These are phyloP conservation scores for Viola pubescens DNA, from an alignment of 441 rosid species.

Conservation along the genomic window DNA sequence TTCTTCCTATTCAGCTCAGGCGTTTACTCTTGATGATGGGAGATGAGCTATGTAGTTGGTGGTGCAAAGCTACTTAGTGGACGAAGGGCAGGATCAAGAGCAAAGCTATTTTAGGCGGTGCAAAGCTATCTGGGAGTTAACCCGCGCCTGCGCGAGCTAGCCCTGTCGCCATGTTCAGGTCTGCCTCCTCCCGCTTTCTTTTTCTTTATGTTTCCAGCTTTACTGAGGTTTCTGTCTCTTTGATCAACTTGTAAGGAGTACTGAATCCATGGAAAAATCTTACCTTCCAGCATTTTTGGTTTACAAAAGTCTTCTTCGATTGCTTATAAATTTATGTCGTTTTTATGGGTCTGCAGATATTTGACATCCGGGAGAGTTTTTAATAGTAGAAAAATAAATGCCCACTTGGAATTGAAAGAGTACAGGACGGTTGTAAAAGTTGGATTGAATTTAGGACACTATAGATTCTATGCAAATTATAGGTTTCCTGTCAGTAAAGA, in stretches of 20 bases:
- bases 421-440: slow-evolving; percentile 33
- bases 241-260: too few relatives aligned
- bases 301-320: too few relatives aligned
- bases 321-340: slow-evolving; percentile 1
- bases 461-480: slow-evolving; percentile 31
- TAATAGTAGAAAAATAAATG: slow-evolving; percentile 29
- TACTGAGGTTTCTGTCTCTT: too few relatives aligned
- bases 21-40: too few relatives aligned
- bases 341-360: slow-evolving; percentile 40
- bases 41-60: too few relatives aligned
- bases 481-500: slow-evolving; percentile 29
- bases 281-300: too few relatives aligned
- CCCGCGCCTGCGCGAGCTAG: slow-evolving; percentile 19
- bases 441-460: slow-evolving; percentile 36
- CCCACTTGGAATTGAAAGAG: slow-evolving; percentile 31
- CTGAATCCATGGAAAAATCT: too few relatives aligned
- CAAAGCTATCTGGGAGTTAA: too few relatives aligned
- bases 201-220: background rate
- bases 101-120: too few relatives aligned
- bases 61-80: too few relatives aligned
- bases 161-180: slow-evolving; percentile 53
- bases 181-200: background rate
- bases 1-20: too few relatives aligned
- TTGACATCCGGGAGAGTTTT: slow-evolving; percentile 34
- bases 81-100: too few relatives aligned